A percentile compares a stretch with the other conserved stretches of the same genome.
phyloP scores from a whole-genome alignment of 108 stramenopile species.

The Conticribra guillardii region DNA sequence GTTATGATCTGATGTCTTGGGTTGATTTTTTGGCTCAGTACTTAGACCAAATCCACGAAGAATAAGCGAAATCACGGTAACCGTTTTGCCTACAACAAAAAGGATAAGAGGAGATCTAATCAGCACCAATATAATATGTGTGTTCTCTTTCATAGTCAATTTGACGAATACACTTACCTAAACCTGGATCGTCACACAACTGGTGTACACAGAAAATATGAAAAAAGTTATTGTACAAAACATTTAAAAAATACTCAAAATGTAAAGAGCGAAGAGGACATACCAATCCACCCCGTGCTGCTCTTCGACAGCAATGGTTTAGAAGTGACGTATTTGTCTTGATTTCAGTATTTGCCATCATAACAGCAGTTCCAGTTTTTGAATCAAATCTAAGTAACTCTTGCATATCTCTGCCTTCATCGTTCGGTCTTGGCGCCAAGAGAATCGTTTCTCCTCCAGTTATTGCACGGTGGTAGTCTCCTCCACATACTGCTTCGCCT shows the following conservation, averaged over 20 bases:
- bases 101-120: conserved; percentile 32
- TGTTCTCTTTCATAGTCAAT: background rate
- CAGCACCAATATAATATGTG: background rate
- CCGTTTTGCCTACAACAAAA: conserved; percentile 63
- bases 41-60: conserved; percentile 70
- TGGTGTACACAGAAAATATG: conserved; percentile 2
- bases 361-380: conserved; percentile 6
- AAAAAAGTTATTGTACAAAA: background rate
- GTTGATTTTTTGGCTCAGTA: conserved; percentile 29
- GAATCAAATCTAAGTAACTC: conserved; percentile 28
- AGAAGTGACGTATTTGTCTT: background rate
- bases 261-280: background rate
- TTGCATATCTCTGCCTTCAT: background rate
- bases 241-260: conserved; percentile 2
- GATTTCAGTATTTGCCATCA: background rate
- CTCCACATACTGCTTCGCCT: conserved; percentile 27
- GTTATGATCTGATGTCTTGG: background rate
- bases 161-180: background rate
- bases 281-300: conserved; percentile 47
- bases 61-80: conserved; percentile 78
- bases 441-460: conserved; percentile 67
- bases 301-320: background rate
- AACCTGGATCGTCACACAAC: conserved; percentile 79
- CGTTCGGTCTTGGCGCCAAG: conserved; percentile 9
- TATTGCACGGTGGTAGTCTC: conserved; percentile 66